These are phyloP conservation scores for Pseudoscleropodium purum DNA, from an alignment of 225 moss, liverwort and hornwort genomes.

Conservation along the genomic window DNA sequence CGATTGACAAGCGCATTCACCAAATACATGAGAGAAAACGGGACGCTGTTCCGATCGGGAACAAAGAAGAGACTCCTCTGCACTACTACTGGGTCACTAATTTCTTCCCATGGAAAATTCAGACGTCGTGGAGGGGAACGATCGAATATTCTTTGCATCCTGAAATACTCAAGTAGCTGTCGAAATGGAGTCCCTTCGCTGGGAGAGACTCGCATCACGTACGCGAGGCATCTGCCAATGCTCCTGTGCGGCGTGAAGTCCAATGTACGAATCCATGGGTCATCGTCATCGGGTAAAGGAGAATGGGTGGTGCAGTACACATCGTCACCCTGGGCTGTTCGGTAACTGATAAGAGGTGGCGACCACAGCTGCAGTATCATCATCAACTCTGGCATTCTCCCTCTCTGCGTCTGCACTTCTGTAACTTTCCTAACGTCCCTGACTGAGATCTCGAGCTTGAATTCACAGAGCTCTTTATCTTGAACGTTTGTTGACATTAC, in stretches of 20 bases:
- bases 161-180: constrained; percentile 41
- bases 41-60: constrained; percentile 5
- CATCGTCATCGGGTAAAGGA: constrained; percentile 66
- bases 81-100: no score
- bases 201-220: constrained; percentile 52
- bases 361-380: constrained; percentile 57
- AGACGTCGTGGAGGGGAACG: constrained; percentile 1
- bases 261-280: constrained; percentile 77
- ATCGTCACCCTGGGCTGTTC: constrained; percentile 60
- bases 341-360: constrained; percentile 67
- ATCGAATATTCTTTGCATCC: constrained; percentile 17
- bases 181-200: constrained; percentile 40
- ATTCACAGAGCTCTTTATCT: constrained; percentile 21
- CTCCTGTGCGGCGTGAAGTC: constrained; percentile 53
- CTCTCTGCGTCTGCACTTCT: constrained; percentile 21
- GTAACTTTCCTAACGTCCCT: constrained; percentile 41
- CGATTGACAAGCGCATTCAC: constrained; percentile 68
- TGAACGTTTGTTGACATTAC: not conserved
- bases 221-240: constrained; percentile 70
- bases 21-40: constrained; percentile 55
- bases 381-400: constrained; percentile 23
- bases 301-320: constrained; percentile 29
- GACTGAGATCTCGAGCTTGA: constrained; percentile 56
- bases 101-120: not conserved
- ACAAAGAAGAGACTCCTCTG: constrained; percentile 26